phyloP scores from a whole-genome alignment of 345 rosid genomes.

The Arabidopsis suecica region DNA sequence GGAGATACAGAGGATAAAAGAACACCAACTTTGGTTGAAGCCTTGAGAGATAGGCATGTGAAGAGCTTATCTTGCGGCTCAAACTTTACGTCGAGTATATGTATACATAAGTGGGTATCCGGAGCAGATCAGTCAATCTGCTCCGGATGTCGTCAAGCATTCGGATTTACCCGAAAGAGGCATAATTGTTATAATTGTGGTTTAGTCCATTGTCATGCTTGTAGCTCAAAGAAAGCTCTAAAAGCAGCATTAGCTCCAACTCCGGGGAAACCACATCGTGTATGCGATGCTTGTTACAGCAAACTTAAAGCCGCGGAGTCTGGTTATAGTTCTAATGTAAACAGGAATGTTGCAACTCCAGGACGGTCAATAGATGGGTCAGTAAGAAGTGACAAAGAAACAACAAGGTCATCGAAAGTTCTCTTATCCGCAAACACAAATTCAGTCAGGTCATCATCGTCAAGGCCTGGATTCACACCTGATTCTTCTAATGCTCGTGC shows the following conservation, averaged over 20 bases:
- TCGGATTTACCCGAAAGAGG: conserved; percentile 91
- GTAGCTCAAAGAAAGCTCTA: conserved; percentile 94
- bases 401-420: conserved; percentile 55
- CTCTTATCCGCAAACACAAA: conserved; percentile 65
- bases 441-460: conserved; percentile 59
- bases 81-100: conserved; percentile 87
- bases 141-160: conserved; percentile 93
- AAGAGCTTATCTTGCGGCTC: conserved; percentile 94
- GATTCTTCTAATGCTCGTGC: conserved; percentile 61
- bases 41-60: conserved; percentile 80
- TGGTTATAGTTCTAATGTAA: conserved; percentile 49
- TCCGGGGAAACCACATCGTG: conserved; percentile 96
- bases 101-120: conserved; percentile 95
- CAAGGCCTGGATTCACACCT: conserved; percentile 53
- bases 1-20: conserved; percentile 83
- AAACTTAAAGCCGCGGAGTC: conserved; percentile 86
- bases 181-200: conserved; percentile 97
- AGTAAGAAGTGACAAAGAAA: conserved; percentile 55
- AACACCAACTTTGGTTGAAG: conserved; percentile 80
- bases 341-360: conserved; percentile 48
- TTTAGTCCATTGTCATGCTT: conserved; percentile 90
- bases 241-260: conserved; percentile 98
- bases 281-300: conserved; percentile 82
- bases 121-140: conserved; percentile 94
- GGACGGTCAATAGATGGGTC: conserved; percentile 64